phyloP scores from a whole-genome alignment of 441 rosid genomes.

The Jatropha multifida region DNA sequence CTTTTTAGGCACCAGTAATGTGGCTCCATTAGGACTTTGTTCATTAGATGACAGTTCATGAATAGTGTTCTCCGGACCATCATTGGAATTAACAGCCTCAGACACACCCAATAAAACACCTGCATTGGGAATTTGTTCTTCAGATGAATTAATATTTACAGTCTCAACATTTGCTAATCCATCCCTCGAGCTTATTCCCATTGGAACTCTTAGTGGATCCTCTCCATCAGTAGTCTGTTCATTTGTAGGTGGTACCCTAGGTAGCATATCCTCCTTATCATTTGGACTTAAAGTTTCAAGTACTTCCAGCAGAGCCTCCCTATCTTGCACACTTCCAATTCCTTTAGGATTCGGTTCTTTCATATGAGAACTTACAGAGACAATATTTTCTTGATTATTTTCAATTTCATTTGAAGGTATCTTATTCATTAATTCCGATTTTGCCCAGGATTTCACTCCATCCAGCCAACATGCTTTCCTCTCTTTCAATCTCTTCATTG shows the following conservation, averaged over 20 bases:
- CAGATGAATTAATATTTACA: constrained; percentile 14
- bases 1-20: constrained; percentile 27
- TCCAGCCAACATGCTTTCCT: constrained; percentile 46
- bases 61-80: constrained; percentile 24
- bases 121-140: constrained; percentile 15
- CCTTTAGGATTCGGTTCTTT: constrained; percentile 32
- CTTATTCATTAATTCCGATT: constrained; percentile 32
- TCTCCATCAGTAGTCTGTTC: constrained; percentile 23
- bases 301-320: constrained; percentile 30
- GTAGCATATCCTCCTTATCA: constrained; percentile 25
- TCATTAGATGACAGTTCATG: constrained; percentile 25
- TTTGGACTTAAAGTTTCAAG: constrained; percentile 26
- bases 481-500: constrained; percentile 44
- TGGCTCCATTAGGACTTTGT: constrained; percentile 22
- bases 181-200: constrained; percentile 9
- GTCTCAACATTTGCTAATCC: constrained; percentile 15
- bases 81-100: constrained; percentile 22
- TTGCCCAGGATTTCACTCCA: constrained; percentile 51
- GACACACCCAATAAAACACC: constrained; percentile 1
- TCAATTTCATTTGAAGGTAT: constrained; percentile 22
- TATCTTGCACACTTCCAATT: constrained; percentile 28
- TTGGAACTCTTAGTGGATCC: constrained; percentile 20
- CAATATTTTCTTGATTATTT: constrained; percentile 23
- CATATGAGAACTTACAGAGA: constrained; percentile 20
- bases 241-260: constrained; percentile 13